A percentile compares a stretch with the other conserved stretches of the same genome.
These are phyloP conservation scores for Chimonanthus salicifolius DNA, from an alignment of 164 flowering plant species.

Conservation along the genomic window DNA sequence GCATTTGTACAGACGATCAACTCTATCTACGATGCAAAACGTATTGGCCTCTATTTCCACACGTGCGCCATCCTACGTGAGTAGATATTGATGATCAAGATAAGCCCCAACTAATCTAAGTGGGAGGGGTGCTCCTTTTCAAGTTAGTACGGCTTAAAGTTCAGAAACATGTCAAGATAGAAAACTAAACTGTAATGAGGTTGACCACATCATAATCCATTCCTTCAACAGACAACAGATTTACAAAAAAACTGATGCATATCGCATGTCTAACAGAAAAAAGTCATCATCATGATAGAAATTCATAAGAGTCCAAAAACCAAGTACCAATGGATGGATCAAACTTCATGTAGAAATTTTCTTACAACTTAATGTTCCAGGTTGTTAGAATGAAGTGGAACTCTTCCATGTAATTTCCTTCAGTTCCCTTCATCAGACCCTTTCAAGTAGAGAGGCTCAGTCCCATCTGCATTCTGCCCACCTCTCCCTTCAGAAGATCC, in stretches of 20 bases:
- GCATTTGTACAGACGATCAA: too few relatives aligned
- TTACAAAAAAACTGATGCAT: neutral
- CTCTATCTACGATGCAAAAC: too few relatives aligned
- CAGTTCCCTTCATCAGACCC: neutral
- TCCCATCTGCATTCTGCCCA: neutral
- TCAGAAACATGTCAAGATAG: too few relatives aligned
- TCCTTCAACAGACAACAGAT: neutral
- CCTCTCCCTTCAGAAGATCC: slow-evolving; percentile 50
- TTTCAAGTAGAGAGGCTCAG: neutral
- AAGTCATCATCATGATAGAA: too few relatives aligned
- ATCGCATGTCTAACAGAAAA: neutral
- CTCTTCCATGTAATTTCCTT: neutral
- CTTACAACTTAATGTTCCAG: neutral
- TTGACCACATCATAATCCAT: neutral
- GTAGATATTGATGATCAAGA: too few relatives aligned
- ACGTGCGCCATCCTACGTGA: too few relatives aligned
- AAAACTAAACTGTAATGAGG: too few relatives aligned
- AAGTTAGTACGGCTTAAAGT: too few relatives aligned
- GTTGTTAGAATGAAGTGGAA: neutral
- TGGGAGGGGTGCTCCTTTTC: too few relatives aligned
- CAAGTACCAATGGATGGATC: neutral
- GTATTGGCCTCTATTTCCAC: too few relatives aligned
- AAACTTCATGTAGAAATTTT: neutral
- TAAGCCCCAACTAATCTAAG: too few relatives aligned
- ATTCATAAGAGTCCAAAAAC: neutral